Evolutionary conservation across 495 filamentous ascomycete genomes (phyloP), one percentile per base, ranked within the genome.

Genomic region (Venustampulla echinocandica): DNA sequence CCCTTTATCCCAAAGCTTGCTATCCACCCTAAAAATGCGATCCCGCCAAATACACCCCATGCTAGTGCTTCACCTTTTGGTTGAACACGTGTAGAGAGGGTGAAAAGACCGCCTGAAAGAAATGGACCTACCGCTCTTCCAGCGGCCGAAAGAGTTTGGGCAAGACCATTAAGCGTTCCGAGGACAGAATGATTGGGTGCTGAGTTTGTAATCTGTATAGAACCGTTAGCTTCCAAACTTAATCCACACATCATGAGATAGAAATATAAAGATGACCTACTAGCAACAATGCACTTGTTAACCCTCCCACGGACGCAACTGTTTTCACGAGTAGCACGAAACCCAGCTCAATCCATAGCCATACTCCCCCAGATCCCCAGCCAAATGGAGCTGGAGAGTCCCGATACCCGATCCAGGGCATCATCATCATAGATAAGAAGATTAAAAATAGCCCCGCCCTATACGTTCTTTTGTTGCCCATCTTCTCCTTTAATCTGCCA

Each of bases 111-210:
- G 1, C 92, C 92, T 0, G 86, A 87, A 3, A 95, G 64, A 60
- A 97, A 89, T 0, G 92, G 92, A 0, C 92, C 93, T 0, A 85
- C 73, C 23, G 90, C 87, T 39, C 92, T 79, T 18, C 92, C 92
- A 1, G 85, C 90, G 0, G 93, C 92, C 6, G 87, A 92, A 2
- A 98, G 77, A 0, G 88, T 93, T 63, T 98, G 92, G 2, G 92
- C 92, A 15, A 98, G 79, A 22, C 92, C 92, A 52, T 97, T 95
- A 22, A 98, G 68, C 1, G 85, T 90, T 10, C 92, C 92, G 0
- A 98, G 73, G 2, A 87, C 87, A 15, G 82, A 81, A 60, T 94
- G 76, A 25, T 88, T 85, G 0, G 86, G 87, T 1, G 87, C 86
- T 1, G 85, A 88, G 57, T 98, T 98, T 19, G 90, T 98, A 54